Evolutionary conservation across 305 asterid genomes (phyloP).

Genomic region (Caryopteris hybrid): DNA sequence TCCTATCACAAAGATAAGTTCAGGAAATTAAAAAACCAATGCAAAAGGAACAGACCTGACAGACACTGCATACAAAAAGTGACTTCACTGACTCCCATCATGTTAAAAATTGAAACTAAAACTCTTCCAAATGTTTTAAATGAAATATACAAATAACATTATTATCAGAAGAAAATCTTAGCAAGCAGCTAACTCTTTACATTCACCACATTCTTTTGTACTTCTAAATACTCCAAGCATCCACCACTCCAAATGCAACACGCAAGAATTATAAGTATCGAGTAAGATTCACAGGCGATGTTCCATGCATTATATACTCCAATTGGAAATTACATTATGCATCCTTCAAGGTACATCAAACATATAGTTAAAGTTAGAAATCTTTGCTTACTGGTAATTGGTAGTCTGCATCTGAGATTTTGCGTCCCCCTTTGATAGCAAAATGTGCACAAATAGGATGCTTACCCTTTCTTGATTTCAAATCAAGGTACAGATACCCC

Average conservation of each 20-base stretch:
- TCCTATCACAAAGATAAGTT: background rate
- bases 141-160: no score
- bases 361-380: slow-evolving; percentile 17
- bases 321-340: slow-evolving; percentile 5
- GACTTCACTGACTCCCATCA: background rate
- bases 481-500: slow-evolving; percentile 84
- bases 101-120: background rate
- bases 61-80: background rate
- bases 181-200: no score
- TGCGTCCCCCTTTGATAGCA: slow-evolving; percentile 91
- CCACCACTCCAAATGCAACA: background rate
- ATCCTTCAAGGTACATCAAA: slow-evolving; percentile 9
- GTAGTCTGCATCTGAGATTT: slow-evolving; percentile 69
- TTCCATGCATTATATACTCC: slow-evolving; percentile 1
- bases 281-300: background rate
- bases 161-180: no score
- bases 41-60: background rate
- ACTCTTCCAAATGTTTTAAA: background rate
- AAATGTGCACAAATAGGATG: slow-evolving; percentile 91
- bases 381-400: slow-evolving; percentile 73
- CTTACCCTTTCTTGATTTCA: slow-evolving; percentile 77
- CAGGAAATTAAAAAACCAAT: background rate
- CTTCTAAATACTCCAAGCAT: background rate
- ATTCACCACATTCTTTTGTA: background rate
- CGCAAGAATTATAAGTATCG: background rate